phyloP scores from a whole-genome alignment of 78 protist genomes.

The slime mould (Dictyostelium discoideum) region DNA sequence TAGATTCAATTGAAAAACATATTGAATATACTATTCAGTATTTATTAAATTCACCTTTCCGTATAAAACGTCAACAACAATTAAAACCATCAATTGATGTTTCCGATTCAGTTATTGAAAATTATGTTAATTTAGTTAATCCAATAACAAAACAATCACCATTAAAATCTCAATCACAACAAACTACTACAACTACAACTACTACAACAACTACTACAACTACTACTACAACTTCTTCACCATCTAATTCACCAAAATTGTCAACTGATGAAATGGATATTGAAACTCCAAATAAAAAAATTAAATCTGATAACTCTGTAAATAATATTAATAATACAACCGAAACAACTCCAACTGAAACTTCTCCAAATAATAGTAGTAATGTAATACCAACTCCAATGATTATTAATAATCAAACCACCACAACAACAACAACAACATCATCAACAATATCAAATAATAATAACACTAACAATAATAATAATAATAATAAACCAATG shows the following conservation, averaged over 20 bases:
- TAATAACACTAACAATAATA: not conserved
- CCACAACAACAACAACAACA: not conserved
- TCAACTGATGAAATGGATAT: conserved; percentile 8
- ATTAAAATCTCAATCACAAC: not conserved
- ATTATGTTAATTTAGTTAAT: conserved; percentile 36
- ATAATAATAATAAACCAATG: not conserved
- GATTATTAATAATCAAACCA: not conserved
- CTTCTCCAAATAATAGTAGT: not conserved
- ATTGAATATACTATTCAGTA: conserved; percentile 71
- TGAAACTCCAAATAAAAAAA: conserved; percentile 10
- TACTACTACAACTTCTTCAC: not conserved
- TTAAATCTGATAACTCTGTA: not conserved
- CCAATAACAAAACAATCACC: not conserved
- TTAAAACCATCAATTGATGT: conserved; percentile 13
- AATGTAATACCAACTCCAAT: not conserved
- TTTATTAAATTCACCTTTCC: conserved; percentile 73
- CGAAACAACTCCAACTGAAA: not conserved
- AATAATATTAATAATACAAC: not conserved
- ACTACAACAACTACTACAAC: not conserved
- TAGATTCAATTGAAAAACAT: conserved; percentile 67
- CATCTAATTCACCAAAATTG: not conserved
- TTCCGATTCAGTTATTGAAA: conserved; percentile 35
- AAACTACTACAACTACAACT: not conserved
- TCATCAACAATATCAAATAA: not conserved
- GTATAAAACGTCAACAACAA: conserved; percentile 60